phyloP scores from a whole-genome alignment of 768 basidiomycete genomes.

The Ramaria rubella region DNA sequence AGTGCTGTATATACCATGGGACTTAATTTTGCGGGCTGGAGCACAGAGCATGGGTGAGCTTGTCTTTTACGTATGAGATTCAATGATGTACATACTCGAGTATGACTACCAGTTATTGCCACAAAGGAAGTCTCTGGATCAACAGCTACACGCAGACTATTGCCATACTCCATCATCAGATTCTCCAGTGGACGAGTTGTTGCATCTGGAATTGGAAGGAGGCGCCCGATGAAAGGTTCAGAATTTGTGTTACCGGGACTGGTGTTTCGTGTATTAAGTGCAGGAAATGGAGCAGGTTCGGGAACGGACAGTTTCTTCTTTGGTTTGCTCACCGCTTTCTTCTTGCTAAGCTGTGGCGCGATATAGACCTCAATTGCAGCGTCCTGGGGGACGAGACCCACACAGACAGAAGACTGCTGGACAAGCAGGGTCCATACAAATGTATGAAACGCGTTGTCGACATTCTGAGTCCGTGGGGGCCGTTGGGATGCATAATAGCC shows the following conservation, averaged over 20 bases:
- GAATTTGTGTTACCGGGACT: neutral
- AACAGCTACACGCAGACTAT: slow-evolving; percentile 63
- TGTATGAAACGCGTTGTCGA: slow-evolving; percentile 69
- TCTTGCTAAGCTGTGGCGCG: slow-evolving; percentile 65
- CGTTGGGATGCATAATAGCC: slow-evolving; percentile 53
- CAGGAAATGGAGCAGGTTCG: neutral
- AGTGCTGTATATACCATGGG: slow-evolving; percentile 81
- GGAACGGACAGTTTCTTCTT: slow-evolving; percentile 12
- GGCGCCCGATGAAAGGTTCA: slow-evolving; percentile 8
- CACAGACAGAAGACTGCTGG: slow-evolving; percentile 63
- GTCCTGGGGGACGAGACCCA: slow-evolving; percentile 63
- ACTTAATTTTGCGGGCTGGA: slow-evolving; percentile 70
- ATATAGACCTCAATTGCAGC: slow-evolving; percentile 64
- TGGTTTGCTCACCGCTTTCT: slow-evolving; percentile 40
- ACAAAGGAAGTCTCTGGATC: slow-evolving; percentile 68
- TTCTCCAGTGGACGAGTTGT: slow-evolving; percentile 48
- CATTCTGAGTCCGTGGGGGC: slow-evolving; percentile 41
- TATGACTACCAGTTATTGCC: slow-evolving; percentile 81
- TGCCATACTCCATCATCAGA: slow-evolving; percentile 51
- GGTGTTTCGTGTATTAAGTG: neutral
- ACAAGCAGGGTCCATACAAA: slow-evolving; percentile 81
- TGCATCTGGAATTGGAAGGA: slow-evolving; percentile 52
- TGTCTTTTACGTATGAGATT: neutral
- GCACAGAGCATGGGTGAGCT: slow-evolving; percentile 13
- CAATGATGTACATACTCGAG: slow-evolving; percentile 46